A percentile compares a stretch with the other conserved stretches of the same genome.
phyloP scores from a whole-genome alignment of 2,329 filamentous ascomycete genomes.

The Colletotrichum coccodes region DNA sequence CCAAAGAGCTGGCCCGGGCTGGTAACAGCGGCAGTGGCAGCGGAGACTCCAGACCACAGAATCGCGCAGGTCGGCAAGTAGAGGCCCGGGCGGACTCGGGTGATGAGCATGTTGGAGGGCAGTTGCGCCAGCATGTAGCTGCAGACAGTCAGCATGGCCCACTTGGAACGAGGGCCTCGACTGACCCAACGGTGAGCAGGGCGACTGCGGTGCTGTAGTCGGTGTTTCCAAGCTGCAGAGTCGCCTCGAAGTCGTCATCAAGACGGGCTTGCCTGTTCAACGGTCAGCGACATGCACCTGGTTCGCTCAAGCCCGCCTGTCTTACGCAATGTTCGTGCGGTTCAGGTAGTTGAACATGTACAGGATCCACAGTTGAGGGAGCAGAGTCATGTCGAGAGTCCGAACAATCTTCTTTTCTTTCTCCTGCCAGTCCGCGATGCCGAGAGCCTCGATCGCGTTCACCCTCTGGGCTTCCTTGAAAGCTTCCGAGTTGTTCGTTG shows the following conservation, averaged over 20 bases:
- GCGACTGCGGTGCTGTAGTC: slow-evolving; percentile 39
- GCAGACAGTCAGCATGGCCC: slow-evolving; percentile 8
- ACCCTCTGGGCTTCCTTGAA: neutral
- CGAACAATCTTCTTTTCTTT: slow-evolving; percentile 34
- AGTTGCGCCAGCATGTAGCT: slow-evolving; percentile 71
- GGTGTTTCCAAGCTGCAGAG: slow-evolving; percentile 35
- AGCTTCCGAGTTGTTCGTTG: neutral
- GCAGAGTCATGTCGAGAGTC: slow-evolving; percentile 33
- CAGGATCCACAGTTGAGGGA: slow-evolving; percentile 35
- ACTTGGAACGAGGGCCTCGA: neutral
- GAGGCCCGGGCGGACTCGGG: slow-evolving; percentile 60
- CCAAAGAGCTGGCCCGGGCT: slow-evolving; percentile 23
- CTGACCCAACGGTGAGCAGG: slow-evolving; percentile 37
- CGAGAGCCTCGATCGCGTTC: slow-evolving; percentile 6
- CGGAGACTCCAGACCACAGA: slow-evolving; percentile 31
- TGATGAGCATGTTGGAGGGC: slow-evolving; percentile 68
- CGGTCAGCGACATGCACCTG: neutral
- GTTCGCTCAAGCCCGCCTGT: neutral
- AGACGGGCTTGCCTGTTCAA: slow-evolving; percentile 36
- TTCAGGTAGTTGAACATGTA: slow-evolving; percentile 38
- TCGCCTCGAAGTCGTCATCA: slow-evolving; percentile 32
- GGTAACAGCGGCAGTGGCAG: slow-evolving; percentile 19
- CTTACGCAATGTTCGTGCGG: slow-evolving; percentile 34
- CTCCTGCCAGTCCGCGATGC: slow-evolving; percentile 14
- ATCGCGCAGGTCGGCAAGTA: slow-evolving; percentile 51